phyloP scores from a whole-genome alignment of 257 asterid genomes.

The Capsicum rhomboideum region DNA sequence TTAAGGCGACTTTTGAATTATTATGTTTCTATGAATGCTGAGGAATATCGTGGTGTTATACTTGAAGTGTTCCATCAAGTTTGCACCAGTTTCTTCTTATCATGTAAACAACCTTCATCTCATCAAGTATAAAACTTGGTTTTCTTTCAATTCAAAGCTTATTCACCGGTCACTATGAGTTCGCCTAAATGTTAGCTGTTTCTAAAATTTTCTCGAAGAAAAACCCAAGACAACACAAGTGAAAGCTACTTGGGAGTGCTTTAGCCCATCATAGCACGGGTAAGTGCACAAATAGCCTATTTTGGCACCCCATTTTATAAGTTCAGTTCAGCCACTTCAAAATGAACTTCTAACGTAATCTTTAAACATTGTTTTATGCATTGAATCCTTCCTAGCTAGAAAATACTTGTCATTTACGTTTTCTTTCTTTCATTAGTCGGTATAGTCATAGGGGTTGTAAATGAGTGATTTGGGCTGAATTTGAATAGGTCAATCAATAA shows the following conservation, averaged over 20 bases:
- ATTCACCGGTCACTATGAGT: too few species aligned
- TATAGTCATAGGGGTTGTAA: not conserved
- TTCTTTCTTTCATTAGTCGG: not conserved
- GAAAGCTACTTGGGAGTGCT: too few species aligned
- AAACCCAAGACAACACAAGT: too few species aligned
- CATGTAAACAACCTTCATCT: slow-evolving; percentile 18
- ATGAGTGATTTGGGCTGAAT: not conserved
- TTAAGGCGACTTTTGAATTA: slow-evolving; percentile 51
- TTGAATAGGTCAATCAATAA: not conserved
- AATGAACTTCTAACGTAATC: not conserved
- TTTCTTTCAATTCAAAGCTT: not conserved
- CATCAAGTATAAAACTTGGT: not conserved
- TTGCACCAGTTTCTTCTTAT: slow-evolving; percentile 45
- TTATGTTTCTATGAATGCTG: slow-evolving; percentile 58
- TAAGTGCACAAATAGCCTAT: too few species aligned
- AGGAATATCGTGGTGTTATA: slow-evolving; percentile 47
- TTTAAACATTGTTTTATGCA: too few species aligned
- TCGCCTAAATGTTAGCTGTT: too few species aligned
- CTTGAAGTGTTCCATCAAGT: slow-evolving; percentile 71
- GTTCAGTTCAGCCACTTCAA: not conserved
- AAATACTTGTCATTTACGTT: not conserved
- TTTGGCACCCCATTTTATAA: not conserved
- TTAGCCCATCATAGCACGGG: too few species aligned
- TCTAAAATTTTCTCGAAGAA: too few species aligned
- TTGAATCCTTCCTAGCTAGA: too few species aligned